phyloP scores from a whole-genome alignment of 2,329 filamentous ascomycete genomes.

The Ceratocystis albifundus region DNA sequence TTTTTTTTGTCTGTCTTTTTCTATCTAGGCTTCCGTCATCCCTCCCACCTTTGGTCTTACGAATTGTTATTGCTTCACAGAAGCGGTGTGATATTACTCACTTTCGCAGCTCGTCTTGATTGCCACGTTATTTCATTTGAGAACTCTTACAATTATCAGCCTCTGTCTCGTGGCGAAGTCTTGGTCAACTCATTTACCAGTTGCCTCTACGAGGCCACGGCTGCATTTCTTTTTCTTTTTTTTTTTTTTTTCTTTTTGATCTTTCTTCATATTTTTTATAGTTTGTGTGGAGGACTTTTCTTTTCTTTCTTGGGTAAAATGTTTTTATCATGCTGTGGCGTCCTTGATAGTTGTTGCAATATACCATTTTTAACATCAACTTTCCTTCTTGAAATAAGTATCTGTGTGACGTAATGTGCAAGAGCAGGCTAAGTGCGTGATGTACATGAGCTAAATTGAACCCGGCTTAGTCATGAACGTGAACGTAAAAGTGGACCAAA shows the following conservation, averaged over 20 bases:
- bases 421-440: background rate
- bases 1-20: constrained; percentile 14
- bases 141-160: background rate
- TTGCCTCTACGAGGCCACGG: background rate
- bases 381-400: background rate
- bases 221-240: background rate
- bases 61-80: too few relatives aligned
- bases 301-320: constrained; percentile 20
- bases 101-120: background rate
- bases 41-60: too few relatives aligned
- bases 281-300: constrained; percentile 11
- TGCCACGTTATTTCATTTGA: background rate
- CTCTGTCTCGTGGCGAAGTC: background rate
- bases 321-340: constrained; percentile 21
- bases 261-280: background rate
- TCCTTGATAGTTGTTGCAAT: constrained; percentile 21
- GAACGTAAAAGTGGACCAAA: background rate
- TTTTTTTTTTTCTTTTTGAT: background rate
- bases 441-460: background rate
- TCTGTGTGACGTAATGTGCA: background rate
- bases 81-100: too few relatives aligned
- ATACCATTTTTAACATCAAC: background rate
- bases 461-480: background rate
- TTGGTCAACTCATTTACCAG: background rate
- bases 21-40: background rate